Evolutionary conservation across 495 filamentous ascomycete genomes (phyloP).

Genomic region (Aspergillus cavernicola): DNA sequence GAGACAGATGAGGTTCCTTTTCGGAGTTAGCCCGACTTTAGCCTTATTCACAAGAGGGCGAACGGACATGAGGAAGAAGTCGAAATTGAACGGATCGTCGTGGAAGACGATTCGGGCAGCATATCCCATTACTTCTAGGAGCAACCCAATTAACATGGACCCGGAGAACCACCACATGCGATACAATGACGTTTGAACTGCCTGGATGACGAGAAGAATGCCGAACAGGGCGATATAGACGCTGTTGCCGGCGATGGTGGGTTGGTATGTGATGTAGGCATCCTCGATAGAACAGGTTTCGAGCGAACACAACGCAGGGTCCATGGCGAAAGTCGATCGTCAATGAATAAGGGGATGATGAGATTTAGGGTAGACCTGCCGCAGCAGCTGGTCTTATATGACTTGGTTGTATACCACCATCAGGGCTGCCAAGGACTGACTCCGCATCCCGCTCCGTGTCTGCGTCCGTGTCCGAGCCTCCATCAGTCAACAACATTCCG

Average conservation of each 20-base stretch:
- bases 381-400: no score
- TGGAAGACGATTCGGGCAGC: slow-evolving; percentile 36
- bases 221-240: slow-evolving; percentile 32
- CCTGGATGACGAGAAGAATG: slow-evolving; percentile 28
- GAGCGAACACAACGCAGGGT: slow-evolving; percentile 25
- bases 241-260: slow-evolving; percentile 32
- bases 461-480: slow-evolving; percentile 8
- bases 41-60: no score
- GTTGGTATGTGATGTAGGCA: slow-evolving; percentile 34
- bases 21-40: background rate
- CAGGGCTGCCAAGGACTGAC: no score
- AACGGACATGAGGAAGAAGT: slow-evolving; percentile 38
- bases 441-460: no score
- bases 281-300: slow-evolving; percentile 29
- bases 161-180: slow-evolving; percentile 30
- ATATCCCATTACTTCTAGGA: slow-evolving; percentile 42
- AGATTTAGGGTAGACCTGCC: no score
- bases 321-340: background rate
- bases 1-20: slow-evolving; percentile 47
- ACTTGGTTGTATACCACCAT: no score
- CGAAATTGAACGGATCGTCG: slow-evolving; percentile 33
- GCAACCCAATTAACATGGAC: slow-evolving; percentile 22
- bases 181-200: slow-evolving; percentile 24
- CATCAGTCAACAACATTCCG: background rate
- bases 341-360: background rate